A percentile compares a stretch with the other conserved stretches of the same genome.
Evolutionary conservation across 805 yeast genomes (phyloP).

Genomic region (Lachancea thermotolerans): DNA sequence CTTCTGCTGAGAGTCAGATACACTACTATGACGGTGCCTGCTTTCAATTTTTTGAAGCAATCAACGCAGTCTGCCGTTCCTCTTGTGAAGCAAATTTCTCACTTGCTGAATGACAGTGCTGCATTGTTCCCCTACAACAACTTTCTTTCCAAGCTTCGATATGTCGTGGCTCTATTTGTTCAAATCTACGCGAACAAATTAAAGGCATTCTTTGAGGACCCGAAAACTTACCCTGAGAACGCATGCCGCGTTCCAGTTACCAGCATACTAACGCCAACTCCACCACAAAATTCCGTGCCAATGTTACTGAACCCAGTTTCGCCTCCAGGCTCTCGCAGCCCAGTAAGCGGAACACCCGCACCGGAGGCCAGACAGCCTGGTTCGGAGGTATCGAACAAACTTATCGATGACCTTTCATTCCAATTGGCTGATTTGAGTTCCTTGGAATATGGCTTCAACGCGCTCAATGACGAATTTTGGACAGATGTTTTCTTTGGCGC

Average conservation of each 20-base stretch:
- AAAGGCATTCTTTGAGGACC: conserved; percentile 13
- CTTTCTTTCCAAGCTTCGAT: conserved; percentile 45
- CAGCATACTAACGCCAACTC: background rate
- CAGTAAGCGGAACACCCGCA: background rate
- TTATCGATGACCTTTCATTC: conserved; percentile 15
- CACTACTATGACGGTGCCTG: conserved; percentile 47
- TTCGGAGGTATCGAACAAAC: background rate
- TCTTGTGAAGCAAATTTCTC: conserved; percentile 21
- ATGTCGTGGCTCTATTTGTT: conserved; percentile 51
- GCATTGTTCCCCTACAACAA: conserved; percentile 39
- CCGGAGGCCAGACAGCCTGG: background rate
- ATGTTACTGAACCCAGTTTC: conserved; percentile 6
- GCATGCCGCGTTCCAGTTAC: background rate
- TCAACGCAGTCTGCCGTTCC: conserved; percentile 42
- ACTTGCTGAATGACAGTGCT: conserved; percentile 24
- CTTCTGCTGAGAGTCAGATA: conserved; percentile 47
- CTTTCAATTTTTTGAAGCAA: conserved; percentile 36
- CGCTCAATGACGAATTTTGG: conserved; percentile 68
- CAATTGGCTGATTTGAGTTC: conserved; percentile 32
- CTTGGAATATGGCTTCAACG: conserved; percentile 43
- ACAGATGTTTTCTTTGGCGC: conserved; percentile 36
- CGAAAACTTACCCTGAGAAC: background rate
- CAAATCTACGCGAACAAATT: conserved; percentile 58
- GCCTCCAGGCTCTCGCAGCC: background rate
- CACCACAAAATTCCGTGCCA: conserved; percentile 3